phyloP scores from a whole-genome alignment of 202 grass and related monocot species.

The Bolboschoenoplectus hybrid region DNA sequence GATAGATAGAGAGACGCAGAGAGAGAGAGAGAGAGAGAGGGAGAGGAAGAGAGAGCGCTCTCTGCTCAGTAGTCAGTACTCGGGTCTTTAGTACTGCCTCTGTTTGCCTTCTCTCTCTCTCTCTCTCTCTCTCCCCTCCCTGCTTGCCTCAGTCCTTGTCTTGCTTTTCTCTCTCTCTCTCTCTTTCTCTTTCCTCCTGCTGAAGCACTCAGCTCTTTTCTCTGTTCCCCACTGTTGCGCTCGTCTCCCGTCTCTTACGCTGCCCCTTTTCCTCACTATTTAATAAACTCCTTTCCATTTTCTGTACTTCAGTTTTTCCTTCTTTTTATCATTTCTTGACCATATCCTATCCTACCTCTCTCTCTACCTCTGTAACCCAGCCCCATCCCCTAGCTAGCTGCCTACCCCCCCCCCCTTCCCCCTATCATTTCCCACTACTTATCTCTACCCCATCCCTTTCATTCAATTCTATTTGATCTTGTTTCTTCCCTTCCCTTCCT shows the following conservation, averaged over 20 bases:
- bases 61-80: background rate
- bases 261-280: slow-evolving; percentile 53
- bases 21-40: background rate
- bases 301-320: slow-evolving; percentile 29
- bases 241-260: slow-evolving; percentile 74
- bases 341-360: slow-evolving; percentile 40
- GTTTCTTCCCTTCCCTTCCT: background rate
- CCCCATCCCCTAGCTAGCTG: slow-evolving; percentile 35
- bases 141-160: slow-evolving; percentile 33
- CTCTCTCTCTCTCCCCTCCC: background rate
- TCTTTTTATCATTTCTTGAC: slow-evolving; percentile 27
- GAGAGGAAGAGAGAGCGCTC: slow-evolving; percentile 4
- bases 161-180: slow-evolving; percentile 1
- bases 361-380: slow-evolving; percentile 39
- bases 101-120: slow-evolving; percentile 21
- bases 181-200: background rate
- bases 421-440: slow-evolving; percentile 37
- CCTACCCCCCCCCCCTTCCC: slow-evolving; percentile 37
- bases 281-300: slow-evolving; percentile 46
- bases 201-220: slow-evolving; percentile 38
- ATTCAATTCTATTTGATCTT: slow-evolving; percentile 41
- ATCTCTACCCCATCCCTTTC: slow-evolving; percentile 35
- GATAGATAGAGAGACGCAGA: background rate
- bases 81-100: slow-evolving; percentile 34
- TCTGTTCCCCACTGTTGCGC: slow-evolving; percentile 39